A percentile compares a stretch with the other conserved stretches of the same genome.
Conservation (phyloP, 306 rosid species). For the Geum urbanum region DNA sequence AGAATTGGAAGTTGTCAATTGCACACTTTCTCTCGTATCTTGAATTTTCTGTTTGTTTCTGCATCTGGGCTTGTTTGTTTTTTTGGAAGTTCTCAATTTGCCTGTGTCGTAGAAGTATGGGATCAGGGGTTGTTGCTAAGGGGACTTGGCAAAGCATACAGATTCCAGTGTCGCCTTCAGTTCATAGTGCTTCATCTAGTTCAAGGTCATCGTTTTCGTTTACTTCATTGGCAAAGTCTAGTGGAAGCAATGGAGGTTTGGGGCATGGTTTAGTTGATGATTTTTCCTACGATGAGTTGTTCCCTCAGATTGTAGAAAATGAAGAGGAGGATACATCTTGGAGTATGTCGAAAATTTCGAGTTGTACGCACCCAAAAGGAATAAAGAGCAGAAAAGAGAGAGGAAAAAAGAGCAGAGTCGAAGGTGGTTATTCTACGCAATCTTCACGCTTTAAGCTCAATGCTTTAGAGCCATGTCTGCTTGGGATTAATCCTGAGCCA, state of each 20-base stretch:
- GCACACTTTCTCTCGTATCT: neutral
- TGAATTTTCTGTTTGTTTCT: neutral
- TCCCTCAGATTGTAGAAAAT: slow-evolving; percentile 22
- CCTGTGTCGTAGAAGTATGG: slow-evolving; percentile 29
- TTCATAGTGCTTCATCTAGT: slow-evolving; percentile 10
- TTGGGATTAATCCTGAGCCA: slow-evolving; percentile 55
- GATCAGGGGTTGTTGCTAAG: slow-evolving; percentile 31
- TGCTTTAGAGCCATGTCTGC: slow-evolving; percentile 43
- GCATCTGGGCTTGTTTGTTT: slow-evolving; percentile 15
- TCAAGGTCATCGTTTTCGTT: slow-evolving; percentile 27
- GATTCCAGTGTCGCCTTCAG: slow-evolving; percentile 24
- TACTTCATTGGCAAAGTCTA: slow-evolving; percentile 15
- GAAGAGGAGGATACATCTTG: slow-evolving; percentile 20
- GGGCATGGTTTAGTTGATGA: slow-evolving; percentile 33
- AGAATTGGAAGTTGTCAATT: too few species aligned
- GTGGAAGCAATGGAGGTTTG: slow-evolving; percentile 23
- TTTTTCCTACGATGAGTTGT: slow-evolving; percentile 25
- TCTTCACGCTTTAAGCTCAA: slow-evolving; percentile 26
- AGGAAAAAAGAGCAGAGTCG: neutral
- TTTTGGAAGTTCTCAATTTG: slow-evolving; percentile 8
- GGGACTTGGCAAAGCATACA: slow-evolving; percentile 28
- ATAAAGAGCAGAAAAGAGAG: neutral
- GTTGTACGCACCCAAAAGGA: neutral
- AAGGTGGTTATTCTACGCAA: slow-evolving; percentile 4
- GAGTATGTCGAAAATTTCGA: slow-evolving; percentile 14